Evolutionary conservation across 805 yeast genomes (phyloP).

Genomic region (Brettanomyces custersianus): DNA sequence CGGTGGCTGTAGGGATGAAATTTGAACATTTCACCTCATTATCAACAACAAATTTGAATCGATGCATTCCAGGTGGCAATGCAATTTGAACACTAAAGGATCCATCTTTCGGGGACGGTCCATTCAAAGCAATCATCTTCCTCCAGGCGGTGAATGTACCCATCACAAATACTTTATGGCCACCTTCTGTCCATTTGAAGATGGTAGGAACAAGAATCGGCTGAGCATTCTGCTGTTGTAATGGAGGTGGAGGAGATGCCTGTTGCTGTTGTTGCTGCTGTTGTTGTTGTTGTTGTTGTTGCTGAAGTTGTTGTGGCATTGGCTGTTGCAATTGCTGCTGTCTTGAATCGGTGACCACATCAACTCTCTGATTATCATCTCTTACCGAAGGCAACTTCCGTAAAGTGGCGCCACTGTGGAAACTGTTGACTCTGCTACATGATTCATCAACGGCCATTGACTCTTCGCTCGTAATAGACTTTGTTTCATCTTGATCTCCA

Average conservation of each 20-base stretch:
- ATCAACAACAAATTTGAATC: slow-evolving; percentile 89
- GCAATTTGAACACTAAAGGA: slow-evolving; percentile 62
- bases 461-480: too few relatives aligned
- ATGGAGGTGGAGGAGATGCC: slow-evolving; percentile 3
- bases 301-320: slow-evolving; percentile 5
- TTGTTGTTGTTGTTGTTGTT: slow-evolving; percentile 3
- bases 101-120: slow-evolving; percentile 38
- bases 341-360: slow-evolving; percentile 2
- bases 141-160: slow-evolving; percentile 99
- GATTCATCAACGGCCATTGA: slow-evolving; percentile 20
- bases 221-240: slow-evolving; percentile 6
- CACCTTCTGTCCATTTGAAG: slow-evolving; percentile 94
- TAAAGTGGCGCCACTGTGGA: too few relatives aligned
- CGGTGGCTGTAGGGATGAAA: slow-evolving; percentile 91
- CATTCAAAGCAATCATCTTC: slow-evolving; percentile 83
- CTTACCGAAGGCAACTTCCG: too few relatives aligned
- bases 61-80: slow-evolving; percentile 83
- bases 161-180: slow-evolving; percentile 87
- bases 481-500: too few relatives aligned
- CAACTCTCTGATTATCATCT: too few relatives aligned
- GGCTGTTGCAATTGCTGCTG: slow-evolving; percentile 11
- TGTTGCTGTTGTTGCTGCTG: slow-evolving; percentile 6
- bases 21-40: slow-evolving; percentile 87
- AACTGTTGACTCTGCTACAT: too few relatives aligned
- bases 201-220: slow-evolving; percentile 42